Evolutionary conservation across 495 filamentous ascomycete genomes (phyloP), one percentile per base, ranked within the genome.

Genomic region (Bombardia bombarda): DNA sequence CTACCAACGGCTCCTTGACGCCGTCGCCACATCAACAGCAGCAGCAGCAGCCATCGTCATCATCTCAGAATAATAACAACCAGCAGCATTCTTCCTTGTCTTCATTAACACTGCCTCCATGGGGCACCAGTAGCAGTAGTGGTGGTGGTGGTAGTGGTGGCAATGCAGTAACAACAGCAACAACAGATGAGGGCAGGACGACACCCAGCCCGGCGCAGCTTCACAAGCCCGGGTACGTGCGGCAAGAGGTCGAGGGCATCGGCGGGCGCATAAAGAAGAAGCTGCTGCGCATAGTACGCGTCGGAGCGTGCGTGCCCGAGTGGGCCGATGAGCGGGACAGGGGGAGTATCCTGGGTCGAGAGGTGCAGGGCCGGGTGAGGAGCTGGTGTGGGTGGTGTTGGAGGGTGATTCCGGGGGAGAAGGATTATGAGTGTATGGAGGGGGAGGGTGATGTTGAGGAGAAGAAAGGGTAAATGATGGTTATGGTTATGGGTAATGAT

Each of bases 221-320:
- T 36, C n/a, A n/a, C n/a, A 63, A 70, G 13, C 69, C 75, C 2
- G 87, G 88, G 14, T 94, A 94, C 56, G 75, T 77, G 49, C 68
- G 80, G 21, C 86, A 90, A 56, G 89, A 95, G 61, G 80, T 93
- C 49, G 86, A 92, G 53, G 89, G 88, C 3, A 78, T 95, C 24
- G 88, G 89, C 12, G 89, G 89, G 0, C 70, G 79, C 8, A 76
- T 94, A 36, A 94, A 90, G 71, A 83, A 80, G 45, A 90, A 86
- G 63, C 65, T 79, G 7, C 83, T 86, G 60, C 80, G 82, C 50
- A 77, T 82, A 53, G 77, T 90, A 12, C 68, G 72, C 45, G 78
- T 95, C 1, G 89, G 88, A 12, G 83, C 83, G 16, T 87, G 82
- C 46, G 88, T 94, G 24, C 79, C 78, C 41, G 84, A 90, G 55